A percentile compares a stretch with the other conserved stretches of the same genome.
These are phyloP conservation scores for Cordyceps sp. DNA, from an alignment of 2,329 filamentous ascomycete genomes.

Conservation along the genomic window DNA sequence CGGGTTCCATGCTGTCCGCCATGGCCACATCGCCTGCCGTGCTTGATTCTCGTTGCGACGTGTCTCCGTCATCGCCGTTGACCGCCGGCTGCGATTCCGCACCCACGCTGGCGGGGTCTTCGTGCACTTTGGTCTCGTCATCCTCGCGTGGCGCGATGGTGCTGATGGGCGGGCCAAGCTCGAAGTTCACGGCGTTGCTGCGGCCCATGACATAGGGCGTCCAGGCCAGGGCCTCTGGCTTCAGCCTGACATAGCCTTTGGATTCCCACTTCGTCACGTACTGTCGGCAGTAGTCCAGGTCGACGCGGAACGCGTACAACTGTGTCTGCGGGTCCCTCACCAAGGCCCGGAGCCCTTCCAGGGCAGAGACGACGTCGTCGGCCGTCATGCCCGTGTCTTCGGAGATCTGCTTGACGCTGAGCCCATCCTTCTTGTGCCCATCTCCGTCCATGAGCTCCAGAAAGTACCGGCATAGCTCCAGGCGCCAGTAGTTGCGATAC, in stretches of 20 bases:
- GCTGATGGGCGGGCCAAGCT: conserved; percentile 64
- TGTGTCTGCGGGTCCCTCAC: conserved; percentile 81
- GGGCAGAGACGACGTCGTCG: conserved; percentile 85
- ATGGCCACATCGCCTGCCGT: conserved; percentile 2
- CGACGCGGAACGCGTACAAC: conserved; percentile 76
- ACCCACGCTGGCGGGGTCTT: conserved; percentile 9
- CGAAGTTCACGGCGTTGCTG: conserved; percentile 65
- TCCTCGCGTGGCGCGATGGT: conserved; percentile 80
- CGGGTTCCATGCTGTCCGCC: conserved; percentile 8
- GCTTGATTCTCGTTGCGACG: background rate
- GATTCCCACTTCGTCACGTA: conserved; percentile 81
- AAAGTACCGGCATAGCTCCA: conserved; percentile 74
- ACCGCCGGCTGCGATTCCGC: conserved; percentile 6
- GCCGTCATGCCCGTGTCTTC: conserved; percentile 88
- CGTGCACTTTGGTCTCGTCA: conserved; percentile 30
- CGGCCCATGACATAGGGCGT: conserved; percentile 95
- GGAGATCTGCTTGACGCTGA: conserved; percentile 55
- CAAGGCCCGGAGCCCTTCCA: conserved; percentile 79
- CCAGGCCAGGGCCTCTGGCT: conserved; percentile 72
- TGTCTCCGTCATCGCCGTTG: conserved; percentile 8
- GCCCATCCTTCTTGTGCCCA: conserved; percentile 23
- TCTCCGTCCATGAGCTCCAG: conserved; percentile 26
- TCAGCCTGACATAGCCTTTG: conserved; percentile 75
- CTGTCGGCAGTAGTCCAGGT: conserved; percentile 68
- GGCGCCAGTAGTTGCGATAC: conserved; percentile 93